Base-by-base conservation (phyloP, 805 yeast species). In the Pichia eremophila region DNA sequence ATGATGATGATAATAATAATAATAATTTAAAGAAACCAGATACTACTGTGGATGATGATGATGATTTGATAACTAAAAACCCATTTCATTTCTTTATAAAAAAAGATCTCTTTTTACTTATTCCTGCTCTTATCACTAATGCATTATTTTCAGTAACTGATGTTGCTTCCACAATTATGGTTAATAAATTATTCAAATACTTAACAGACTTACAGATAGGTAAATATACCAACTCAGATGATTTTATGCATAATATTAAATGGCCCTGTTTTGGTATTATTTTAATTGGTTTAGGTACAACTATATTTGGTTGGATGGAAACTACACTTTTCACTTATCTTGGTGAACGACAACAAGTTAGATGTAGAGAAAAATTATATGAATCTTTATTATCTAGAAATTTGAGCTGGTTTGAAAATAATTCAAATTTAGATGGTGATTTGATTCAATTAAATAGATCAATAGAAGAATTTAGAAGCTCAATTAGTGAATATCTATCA, bases 381-480 rank as follows among this genome's bases (percentile, higher is more conserved):
- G 44, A 55, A 1, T 66, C 74, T 0, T 63, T 83, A 28, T 51
- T 85, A 17, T 54, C 60, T 19, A 70, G 74, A 49, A 66, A 75
- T 0, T 57, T 78, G 31, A 63, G 65, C 18, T 86, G 93, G 93
- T 80, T 75, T 57, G 95, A 87, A 47, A 55, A 59, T 0, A 73
- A 74, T 46, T 72, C 74, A 45, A 75, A 78, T 38, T 54, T 82
- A 1, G 70, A 78, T 54, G 95, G 96, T 9, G 75, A 77, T 22
- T 57, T 83, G 14, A 70, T 81, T 8, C 89, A 81, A 58, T 62
- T 78, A 8, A 83, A 83, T 65, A 63, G 95, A 55, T 78, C 89
- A 58, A 69, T 85, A 28, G 93, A 87, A 63, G 95, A 87, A 56
- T 59, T 78, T 41, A 67, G 93, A 58, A 64, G 75, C 0, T 85